A percentile compares a stretch with the other conserved stretches of the same genome.
These are phyloP conservation scores for Tylopilus felleus DNA, from an alignment of 768 basidiomycete species.

Conservation along the genomic window DNA sequence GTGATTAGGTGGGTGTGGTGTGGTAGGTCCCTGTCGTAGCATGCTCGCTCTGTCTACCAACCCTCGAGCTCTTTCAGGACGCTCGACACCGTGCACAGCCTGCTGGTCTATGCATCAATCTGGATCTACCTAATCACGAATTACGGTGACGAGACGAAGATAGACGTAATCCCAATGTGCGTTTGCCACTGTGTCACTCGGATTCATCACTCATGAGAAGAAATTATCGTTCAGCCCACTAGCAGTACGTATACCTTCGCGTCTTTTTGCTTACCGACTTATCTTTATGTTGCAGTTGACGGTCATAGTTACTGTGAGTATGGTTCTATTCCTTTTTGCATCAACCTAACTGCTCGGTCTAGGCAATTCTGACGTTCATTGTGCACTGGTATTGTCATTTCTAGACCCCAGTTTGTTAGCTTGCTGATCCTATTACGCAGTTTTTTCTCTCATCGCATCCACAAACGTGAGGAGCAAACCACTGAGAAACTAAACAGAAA, in stretches of 20 bases:
- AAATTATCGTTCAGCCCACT: constrained; percentile 16
- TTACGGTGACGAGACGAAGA: constrained; percentile 37
- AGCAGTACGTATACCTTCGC: constrained; percentile 20
- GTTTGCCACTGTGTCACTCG: background rate
- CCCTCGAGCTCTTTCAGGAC: constrained; percentile 9
- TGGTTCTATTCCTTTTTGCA: background rate
- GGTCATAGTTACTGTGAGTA: constrained; percentile 31
- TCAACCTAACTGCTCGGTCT: constrained; percentile 23
- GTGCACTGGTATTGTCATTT: constrained; percentile 42
- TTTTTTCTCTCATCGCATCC: constrained; percentile 13
- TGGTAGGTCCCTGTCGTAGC: constrained; percentile 16
- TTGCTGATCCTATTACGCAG: background rate
- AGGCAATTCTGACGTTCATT: constrained; percentile 46
- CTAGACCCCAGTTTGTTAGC: background rate
- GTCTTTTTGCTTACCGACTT: background rate
- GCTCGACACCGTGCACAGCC: constrained; percentile 40
- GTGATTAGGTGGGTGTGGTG: constrained; percentile 24
- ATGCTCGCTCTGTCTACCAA: background rate
- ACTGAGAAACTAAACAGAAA: background rate
- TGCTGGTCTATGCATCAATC: constrained; percentile 38
- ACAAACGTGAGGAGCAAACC: constrained; percentile 7
- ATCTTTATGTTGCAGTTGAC: constrained; percentile 20
- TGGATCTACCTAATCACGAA: constrained; percentile 44
- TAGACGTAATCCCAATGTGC: constrained; percentile 48
- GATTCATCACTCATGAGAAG: background rate